Base-by-base conservation (phyloP, 176 grass and related monocot genomes). In the Tuctoria greenei region DNA sequence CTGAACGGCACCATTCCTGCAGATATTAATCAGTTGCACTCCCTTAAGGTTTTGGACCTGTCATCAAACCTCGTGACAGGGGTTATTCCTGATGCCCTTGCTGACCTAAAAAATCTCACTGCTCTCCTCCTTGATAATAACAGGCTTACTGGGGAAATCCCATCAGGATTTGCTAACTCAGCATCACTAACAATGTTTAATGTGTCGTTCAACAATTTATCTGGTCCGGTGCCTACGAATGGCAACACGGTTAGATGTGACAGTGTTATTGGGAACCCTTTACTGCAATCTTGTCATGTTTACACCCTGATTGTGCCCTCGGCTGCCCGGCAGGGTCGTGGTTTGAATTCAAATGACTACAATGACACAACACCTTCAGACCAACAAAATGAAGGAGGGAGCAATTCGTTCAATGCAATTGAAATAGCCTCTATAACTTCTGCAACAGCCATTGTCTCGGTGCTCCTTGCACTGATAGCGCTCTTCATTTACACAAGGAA, bases 161-260 rank as follows among this genome's bases (percentile, higher is more conserved):
- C 91, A 40, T 82, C 74, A 6, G 85, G 77, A 28, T 92, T 99
- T 69, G 82, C 87, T 31, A 85, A 79, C n/a, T 71, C 62, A 31
- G 57, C 82, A 74, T 89, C 82, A 5, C 85, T 95, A 64, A 72
- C 85, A 15, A 23, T n/a, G 26, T 99, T 99, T 63, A 99, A 99
- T 79, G 76, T 92, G 47, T 99, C 95, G 51, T 99, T 90, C 86
- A 99, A 99, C 72, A 99, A 99, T 83, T 88, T 99, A 78, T 99
- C 95, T 70, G 95, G 91, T 59, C 72, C 91, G 27, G 66, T 94
- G 57, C 91, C 91, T 74, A 78, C 88, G 10, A 94, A 90, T 82
- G 92, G 84, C 72, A 88, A 67, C 41, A 82, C 79, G 21, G 84
- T 99, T 67, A 74, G 51, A 66, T 99, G 95, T 84, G 92, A 89